Evolutionary conservation across 768 basidiomycete genomes (phyloP), one percentile per base, ranked within the genome.

Genomic region (Tremella yokohamensis): DNA sequence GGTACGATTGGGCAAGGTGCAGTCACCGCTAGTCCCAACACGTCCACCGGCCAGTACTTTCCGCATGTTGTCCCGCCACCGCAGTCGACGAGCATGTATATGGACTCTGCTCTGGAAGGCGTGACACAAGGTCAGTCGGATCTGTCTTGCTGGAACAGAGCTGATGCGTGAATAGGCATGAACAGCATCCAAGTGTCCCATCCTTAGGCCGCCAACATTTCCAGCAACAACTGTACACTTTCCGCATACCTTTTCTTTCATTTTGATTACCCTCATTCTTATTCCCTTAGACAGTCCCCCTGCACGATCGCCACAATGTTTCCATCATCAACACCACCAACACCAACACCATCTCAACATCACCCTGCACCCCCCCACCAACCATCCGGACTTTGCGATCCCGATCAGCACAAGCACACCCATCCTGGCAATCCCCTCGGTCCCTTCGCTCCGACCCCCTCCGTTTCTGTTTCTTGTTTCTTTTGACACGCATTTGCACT

Each of bases 31-130:
- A 66, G 66, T 51, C 66, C 69, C 2, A 68, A 62, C 44, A 70
- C 69, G 16, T 65, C 69, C n/a, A 70, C 61, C 50, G 66, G 63
- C 15, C 69, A 60, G 42, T 68, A 60, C 25, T 70, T 70, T 49
- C 66, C 68, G 2, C 52, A 51, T 25, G 50, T 4, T 11, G 29
- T 34, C 48, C 12, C 49, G 59, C 16, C 58, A 44, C 25, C 59
- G 52, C 16, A 65, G 42, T 42, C 57, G 56, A 37, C 44, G 40
- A 39, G 42, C 42, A 45, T 45, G 42, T n/a, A 45, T 22, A 45
- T 45, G 42, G 42, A 18, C 22, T 45, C 52, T 13, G 63, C 48
- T 13, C 34, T 68, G 18, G 66, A 62, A 19, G 48, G 49, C 16
- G 54, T 65, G 9, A 65, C 67, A 8, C 59, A 63, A n/a, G 61